Base-by-base conservation (phyloP, 257 asterid species). In the Linaria vulgaris region DNA sequence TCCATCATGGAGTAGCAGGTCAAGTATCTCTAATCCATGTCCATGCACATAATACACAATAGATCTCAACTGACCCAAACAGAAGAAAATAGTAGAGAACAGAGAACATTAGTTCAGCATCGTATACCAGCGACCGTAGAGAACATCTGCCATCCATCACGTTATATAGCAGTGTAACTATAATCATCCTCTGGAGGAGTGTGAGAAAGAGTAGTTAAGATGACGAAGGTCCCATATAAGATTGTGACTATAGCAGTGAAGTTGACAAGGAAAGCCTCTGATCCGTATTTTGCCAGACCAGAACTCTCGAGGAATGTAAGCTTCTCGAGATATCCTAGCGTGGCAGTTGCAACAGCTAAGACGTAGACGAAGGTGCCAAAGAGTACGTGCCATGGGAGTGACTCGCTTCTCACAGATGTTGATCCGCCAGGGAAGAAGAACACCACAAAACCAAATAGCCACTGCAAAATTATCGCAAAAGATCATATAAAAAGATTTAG, bases 371-470 rank as follows among this genome's bases (percentile, higher is more conserved):
- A 81, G 17, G 71, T 44, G 23, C 99, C 99, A 4, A 86, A 76
- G 17, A 90, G 80, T 17, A 78, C 99, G 12, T 94, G 99, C 96
- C 96, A 94, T 43, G 99, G 99, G 37, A 94, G 95, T 1, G 95
- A 84, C 53, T 68, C 86, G 0, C 88, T 83, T 67, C 96, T 81
- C 3, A 90, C 53, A 21, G 72, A 48, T 10, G 85, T 16, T 24
- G 95, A 46, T 56, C 96, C 99, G 19, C 99, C 97, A 0, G 99
- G 99, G 82, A 48, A 94, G 86, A 94, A 94, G 83, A 94, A 94
- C 44, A 87, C 87, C 47, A 85, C 12, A 67, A 94, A 84, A 9
- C 97, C 99, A 45, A 75, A 90, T 24, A 90, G 21, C 99, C 99
- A 94, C 99, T 94, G 95, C 80, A 72, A 50, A 60, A 59, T 14